phyloP scores from a whole-genome alignment of 2,329 filamentous ascomycete genomes.

The Cladophialophora immunda region DNA sequence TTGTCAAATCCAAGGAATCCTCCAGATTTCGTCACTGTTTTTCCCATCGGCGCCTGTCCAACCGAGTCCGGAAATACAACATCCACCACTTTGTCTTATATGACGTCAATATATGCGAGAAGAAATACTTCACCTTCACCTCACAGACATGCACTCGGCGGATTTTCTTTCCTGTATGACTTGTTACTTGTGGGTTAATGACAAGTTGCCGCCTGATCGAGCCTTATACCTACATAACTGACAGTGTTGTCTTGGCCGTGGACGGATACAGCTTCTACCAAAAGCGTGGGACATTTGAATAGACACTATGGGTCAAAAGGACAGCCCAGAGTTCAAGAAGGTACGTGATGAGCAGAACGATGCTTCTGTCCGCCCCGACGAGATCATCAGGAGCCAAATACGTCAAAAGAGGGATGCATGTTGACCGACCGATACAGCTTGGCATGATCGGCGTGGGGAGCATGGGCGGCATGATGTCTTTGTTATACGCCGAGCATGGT shows the following conservation, averaged over 20 bases:
- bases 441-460: constrained; percentile 58
- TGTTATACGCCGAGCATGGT: constrained; percentile 66
- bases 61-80: neutral
- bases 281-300: neutral
- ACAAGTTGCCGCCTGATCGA: neutral
- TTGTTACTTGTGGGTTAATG: neutral
- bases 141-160: neutral
- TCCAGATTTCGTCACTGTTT: neutral
- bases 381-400: neutral
- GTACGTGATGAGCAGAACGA: constrained; percentile 3
- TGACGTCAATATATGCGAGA: neutral
- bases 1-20: neutral
- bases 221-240: neutral
- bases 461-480: constrained; percentile 68
- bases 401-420: neutral
- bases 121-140: neutral
- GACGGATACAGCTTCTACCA: neutral
- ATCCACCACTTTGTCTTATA: neutral
- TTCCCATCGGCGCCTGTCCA: neutral
- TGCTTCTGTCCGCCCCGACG: neutral
- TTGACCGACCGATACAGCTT: constrained; percentile 26
- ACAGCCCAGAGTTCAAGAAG: constrained; percentile 28
- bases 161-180: neutral
- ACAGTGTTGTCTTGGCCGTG: neutral
- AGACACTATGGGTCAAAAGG: constrained; percentile 17